These are phyloP conservation scores for Exophiala xenobiotica DNA, from an alignment of 2,329 filamentous ascomycete species.

Conservation along the genomic window DNA sequence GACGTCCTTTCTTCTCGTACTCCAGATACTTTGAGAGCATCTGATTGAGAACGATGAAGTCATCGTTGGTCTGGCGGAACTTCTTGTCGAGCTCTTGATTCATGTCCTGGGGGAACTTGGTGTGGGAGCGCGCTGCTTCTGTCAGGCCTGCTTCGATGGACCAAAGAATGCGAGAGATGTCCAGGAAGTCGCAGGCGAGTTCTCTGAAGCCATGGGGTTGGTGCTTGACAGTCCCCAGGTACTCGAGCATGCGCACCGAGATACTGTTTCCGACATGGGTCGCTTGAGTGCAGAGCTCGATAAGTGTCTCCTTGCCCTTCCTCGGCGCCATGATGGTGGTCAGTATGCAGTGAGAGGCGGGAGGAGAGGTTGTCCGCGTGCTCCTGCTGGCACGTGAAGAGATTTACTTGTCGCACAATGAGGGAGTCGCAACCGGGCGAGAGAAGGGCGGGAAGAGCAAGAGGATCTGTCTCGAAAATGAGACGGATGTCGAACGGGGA, in stretches of 20 bases:
- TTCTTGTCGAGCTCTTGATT: constrained; percentile 64
- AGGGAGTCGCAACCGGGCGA: background rate
- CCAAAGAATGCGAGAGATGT: constrained; percentile 65
- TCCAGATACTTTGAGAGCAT: constrained; percentile 62
- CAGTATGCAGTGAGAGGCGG: background rate
- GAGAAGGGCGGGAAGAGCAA: background rate
- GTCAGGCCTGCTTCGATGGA: constrained; percentile 66
- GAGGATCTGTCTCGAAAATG: background rate
- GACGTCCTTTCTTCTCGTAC: constrained; percentile 60
- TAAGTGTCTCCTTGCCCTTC: constrained; percentile 37
- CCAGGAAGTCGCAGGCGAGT: constrained; percentile 65
- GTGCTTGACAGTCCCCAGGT: constrained; percentile 57
- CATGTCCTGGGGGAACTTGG: constrained; percentile 60
- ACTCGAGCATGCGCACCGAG: constrained; percentile 64
- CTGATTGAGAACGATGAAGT: constrained; percentile 64
- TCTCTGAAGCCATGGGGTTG: constrained; percentile 57
- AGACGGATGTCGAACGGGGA: background rate
- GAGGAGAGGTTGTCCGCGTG: background rate
- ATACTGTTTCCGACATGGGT: constrained; percentile 63
- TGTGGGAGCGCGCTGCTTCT: constrained; percentile 52
- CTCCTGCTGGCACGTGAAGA: background rate
- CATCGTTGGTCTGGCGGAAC: constrained; percentile 59
- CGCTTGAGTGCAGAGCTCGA: constrained; percentile 58
- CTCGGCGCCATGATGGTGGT: constrained; percentile 24
- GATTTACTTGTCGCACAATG: background rate